phyloP scores from a whole-genome alignment of 371 early-diverging fungal genomes.

The Mucor ambiguus region DNA sequence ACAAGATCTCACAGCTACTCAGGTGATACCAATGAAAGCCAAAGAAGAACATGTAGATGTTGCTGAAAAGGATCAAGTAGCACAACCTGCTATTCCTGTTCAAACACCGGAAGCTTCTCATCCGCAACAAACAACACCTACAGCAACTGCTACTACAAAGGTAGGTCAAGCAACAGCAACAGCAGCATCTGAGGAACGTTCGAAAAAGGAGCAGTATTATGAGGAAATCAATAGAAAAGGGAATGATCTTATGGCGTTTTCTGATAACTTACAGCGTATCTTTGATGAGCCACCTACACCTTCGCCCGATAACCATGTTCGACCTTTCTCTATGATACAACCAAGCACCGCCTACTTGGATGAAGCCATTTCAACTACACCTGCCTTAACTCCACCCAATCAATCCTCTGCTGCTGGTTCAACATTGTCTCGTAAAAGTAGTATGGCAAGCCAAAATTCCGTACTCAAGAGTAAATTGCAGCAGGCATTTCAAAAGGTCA shows the following conservation, averaged over 20 bases:
- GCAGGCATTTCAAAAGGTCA: conserved; percentile 3
- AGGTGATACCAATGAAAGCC: conserved; percentile 3
- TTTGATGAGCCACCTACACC: conserved; percentile 7
- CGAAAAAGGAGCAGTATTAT: background rate
- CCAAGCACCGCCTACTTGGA: background rate
- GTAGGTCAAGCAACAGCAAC: background rate
- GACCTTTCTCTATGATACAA: background rate
- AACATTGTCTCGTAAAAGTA: conserved; percentile 10
- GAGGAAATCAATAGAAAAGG: background rate
- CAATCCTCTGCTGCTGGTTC: conserved; percentile 10
- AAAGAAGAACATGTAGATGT: background rate
- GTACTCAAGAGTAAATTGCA: background rate
- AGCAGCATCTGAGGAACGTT: background rate
- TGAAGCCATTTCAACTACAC: background rate
- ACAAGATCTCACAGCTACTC: background rate
- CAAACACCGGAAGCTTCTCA: background rate
- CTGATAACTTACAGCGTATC: conserved; percentile 7
- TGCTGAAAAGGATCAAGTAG: background rate
- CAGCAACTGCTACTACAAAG: background rate
- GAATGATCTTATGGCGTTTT: background rate
- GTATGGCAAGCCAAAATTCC: conserved; percentile 3
- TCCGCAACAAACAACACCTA: background rate
- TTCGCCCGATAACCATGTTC: background rate
- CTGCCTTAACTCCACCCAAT: conserved; percentile 15
- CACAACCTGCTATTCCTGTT: conserved; percentile 6